Conservation (phyloP, 257 asterid genomes). For the Scutellaria minor region DNA sequence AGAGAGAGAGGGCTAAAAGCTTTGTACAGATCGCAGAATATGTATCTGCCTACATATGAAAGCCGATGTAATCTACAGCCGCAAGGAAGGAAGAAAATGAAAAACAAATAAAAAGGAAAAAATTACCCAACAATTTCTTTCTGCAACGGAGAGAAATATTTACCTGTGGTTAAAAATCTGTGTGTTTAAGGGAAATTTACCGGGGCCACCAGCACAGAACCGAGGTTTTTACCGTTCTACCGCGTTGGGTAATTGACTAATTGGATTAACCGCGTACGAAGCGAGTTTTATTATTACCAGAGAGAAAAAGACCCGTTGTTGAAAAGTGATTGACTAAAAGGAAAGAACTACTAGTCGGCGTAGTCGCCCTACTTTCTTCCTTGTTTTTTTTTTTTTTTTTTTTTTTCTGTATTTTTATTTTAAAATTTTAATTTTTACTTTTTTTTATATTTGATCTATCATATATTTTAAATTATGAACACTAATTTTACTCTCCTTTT, state of each 20-base stretch:
- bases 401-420: no score
- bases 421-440: no score
- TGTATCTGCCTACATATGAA: conserved; percentile 15
- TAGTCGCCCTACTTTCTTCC: no score
- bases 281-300: background rate
- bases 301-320: background rate
- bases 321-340: no score
- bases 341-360: no score
- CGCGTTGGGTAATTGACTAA: no score
- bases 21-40: conserved; percentile 43
- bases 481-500: no score
- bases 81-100: background rate
- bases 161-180: background rate
- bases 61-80: conserved; percentile 21
- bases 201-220: no score
- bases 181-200: background rate
- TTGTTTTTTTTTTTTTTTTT: no score
- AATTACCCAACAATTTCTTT: background rate
- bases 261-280: background rate
- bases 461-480: no score
- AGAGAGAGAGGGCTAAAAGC: conserved; percentile 26
- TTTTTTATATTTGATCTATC: no score
- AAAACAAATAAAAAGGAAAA: background rate
- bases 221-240: no score
- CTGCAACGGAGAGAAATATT: background rate